Evolutionary conservation across 805 yeast genomes (phyloP).

Genomic region (Monosporozyma siamensis): DNA sequence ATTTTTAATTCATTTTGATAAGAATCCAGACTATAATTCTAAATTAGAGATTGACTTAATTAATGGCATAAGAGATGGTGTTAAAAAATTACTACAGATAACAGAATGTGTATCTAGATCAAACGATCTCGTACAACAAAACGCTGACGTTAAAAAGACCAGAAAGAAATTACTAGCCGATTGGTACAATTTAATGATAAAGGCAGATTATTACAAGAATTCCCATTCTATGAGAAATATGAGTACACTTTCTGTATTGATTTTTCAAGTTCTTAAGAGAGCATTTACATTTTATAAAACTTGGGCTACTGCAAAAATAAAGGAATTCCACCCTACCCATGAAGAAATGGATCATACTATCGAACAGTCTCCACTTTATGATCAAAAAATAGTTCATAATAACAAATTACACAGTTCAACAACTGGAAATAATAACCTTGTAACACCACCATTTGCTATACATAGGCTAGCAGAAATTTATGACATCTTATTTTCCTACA

Average conservation of each 20-base stretch:
- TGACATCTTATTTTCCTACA: conserved; percentile 47
- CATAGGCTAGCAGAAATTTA: conserved; percentile 57
- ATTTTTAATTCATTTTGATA: conserved; percentile 55
- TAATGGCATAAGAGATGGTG: conserved; percentile 66
- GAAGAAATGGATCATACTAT: not conserved
- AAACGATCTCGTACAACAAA: conserved; percentile 54
- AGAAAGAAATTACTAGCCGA: conserved; percentile 66
- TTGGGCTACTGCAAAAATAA: conserved; percentile 60
- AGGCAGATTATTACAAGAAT: conserved; percentile 65
- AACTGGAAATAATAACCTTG: conserved; percentile 14
- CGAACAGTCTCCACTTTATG: too few relatives aligned
- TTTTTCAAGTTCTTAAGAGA: conserved; percentile 57
- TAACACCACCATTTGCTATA: conserved; percentile 52
- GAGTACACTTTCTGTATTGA: conserved; percentile 51
- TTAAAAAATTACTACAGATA: conserved; percentile 49
- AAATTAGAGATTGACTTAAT: conserved; percentile 50
- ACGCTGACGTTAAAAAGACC: conserved; percentile 50
- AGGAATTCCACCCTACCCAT: conserved; percentile 31
- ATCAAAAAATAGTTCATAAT: not conserved
- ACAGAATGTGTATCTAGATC: conserved; percentile 72
- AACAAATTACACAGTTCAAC: not conserved
- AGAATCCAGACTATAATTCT: conserved; percentile 27
- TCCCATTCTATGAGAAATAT: conserved; percentile 50
- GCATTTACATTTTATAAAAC: conserved; percentile 54
- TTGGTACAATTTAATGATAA: conserved; percentile 71